Evolutionary conservation across 345 rosid species (phyloP).

Genomic region (Euphorbia pulcherrima): DNA sequence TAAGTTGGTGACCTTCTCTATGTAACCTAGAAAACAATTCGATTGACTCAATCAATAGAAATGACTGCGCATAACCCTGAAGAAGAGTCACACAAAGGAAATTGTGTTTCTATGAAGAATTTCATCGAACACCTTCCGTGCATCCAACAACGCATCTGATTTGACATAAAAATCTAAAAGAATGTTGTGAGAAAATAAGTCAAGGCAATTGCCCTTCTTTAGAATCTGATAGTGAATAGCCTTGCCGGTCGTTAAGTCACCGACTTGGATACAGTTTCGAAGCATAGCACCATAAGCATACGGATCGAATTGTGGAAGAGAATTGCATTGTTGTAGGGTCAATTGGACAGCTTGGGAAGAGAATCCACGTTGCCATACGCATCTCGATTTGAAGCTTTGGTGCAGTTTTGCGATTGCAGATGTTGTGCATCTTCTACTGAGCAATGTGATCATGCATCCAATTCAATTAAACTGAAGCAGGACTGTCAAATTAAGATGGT

Average conservation of each 20-base stretch:
- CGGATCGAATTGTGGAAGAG: conserved; percentile 34
- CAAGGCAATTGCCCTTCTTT: conserved; percentile 68
- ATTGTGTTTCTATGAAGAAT: conserved; percentile 61
- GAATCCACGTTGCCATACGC: conserved; percentile 26
- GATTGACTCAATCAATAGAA: conserved; percentile 37
- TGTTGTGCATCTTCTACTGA: conserved; percentile 8
- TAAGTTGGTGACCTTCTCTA: conserved; percentile 73
- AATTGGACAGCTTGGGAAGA: conserved; percentile 19
- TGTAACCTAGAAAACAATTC: conserved; percentile 49
- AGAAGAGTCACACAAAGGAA: conserved; percentile 60
- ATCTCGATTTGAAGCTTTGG: neutral
- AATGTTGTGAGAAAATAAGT: conserved; percentile 60
- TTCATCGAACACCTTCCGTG: conserved; percentile 59
- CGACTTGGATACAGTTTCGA: conserved; percentile 53
- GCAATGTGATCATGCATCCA: conserved; percentile 39
- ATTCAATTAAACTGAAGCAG: neutral
- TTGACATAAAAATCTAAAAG: conserved; percentile 52
- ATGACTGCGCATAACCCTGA: conserved; percentile 38
- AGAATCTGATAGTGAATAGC: conserved; percentile 51
- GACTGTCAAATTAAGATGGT: neutral
- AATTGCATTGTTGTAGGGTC: conserved; percentile 17
- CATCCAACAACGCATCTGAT: conserved; percentile 33
- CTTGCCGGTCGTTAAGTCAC: conserved; percentile 36
- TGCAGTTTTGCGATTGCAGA: conserved; percentile 11
- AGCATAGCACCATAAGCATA: conserved; percentile 46